phyloP scores from a whole-genome alignment of 2,329 filamentous ascomycete species.

The Sporothrix globosa region DNA sequence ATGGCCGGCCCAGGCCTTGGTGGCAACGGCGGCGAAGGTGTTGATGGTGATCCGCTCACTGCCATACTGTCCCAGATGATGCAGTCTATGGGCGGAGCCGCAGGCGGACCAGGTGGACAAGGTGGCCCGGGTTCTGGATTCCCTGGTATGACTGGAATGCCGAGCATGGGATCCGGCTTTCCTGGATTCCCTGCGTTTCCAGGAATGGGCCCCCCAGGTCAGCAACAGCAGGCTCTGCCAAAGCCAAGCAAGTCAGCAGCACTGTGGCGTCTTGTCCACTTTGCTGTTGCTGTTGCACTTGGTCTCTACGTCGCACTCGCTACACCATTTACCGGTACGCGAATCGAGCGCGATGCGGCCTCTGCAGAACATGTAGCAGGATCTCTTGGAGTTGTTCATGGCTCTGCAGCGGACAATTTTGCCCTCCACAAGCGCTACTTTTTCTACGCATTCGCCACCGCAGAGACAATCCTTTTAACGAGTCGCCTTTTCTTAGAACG shows the following conservation, averaged over 20 bases:
- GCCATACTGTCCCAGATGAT: conserved; percentile 78
- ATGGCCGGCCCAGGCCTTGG: conserved; percentile 36
- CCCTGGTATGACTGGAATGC: conserved; percentile 49
- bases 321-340: conserved; percentile 70
- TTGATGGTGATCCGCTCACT: conserved; percentile 67
- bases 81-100: conserved; percentile 51
- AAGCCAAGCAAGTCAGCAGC: conserved; percentile 45
- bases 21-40: conserved; percentile 37
- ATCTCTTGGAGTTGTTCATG: conserved; percentile 14
- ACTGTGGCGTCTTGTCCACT: conserved; percentile 75
- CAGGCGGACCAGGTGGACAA: conserved; percentile 38
- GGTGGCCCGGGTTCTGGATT: conserved; percentile 36
- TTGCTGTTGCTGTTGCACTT: conserved; percentile 69
- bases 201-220: conserved; percentile 34
- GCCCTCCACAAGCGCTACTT: conserved; percentile 47
- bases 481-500: conserved; percentile 72
- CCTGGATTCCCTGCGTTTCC: conserved; percentile 35
- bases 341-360: conserved; percentile 58
- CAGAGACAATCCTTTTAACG: conserved; percentile 72
- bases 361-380: conserved; percentile 44
- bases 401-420: conserved; percentile 29
- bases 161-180: conserved; percentile 33
- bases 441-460: conserved; percentile 81
- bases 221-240: conserved; percentile 43
- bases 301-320: conserved; percentile 71